Evolutionary conservation across 495 filamentous ascomycete genomes (phyloP), one percentile per base, ranked within the genome.

Genomic region (Penicillium parvum): DNA sequence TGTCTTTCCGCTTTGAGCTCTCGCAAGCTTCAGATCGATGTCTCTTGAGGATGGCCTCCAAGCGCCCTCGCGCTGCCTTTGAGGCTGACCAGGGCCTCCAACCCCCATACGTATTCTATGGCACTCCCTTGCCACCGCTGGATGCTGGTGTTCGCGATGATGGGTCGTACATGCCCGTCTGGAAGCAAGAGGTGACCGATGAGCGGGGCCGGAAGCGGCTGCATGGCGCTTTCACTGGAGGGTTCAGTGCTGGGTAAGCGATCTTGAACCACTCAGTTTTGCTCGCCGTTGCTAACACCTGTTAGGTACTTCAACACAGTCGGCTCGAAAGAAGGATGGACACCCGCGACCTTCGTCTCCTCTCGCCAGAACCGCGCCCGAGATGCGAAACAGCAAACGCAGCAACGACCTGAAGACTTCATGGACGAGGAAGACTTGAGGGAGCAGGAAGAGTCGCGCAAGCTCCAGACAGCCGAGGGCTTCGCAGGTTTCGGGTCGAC

Each of bases 361-460:
- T 96, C 92, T 26, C 86, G 92, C 0, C 65, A 81, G 27, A 86
- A 87, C 48, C 84, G 86, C 34, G 77, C 78, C 40, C 84, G 87
- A 51, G 82, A 91, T 69, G 74, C 64, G 17, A 58, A 60, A 33
- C 43, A 68, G 10, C 71, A 75, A 5, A 12, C 63, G 1, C 69
- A 81, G 52, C 81, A 86, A 59, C 81, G 81, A 21, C 75, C 82
- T 7, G 91, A 97, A 53, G 92, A 98, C 58, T 97, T 89, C 47
- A 98, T 98, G 92, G 92, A 98, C 49, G 94, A 95, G 48, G 94
- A 98, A 65, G 92, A 98, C 65, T 68, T 95, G 8, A 84, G 86
- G 8, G 91, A 96, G 50, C 84, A 83, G 2, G 90, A 83, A 37
- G 90, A 96, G 63, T 74, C 82, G 3, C 75, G 76, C 49, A 75